Evolutionary conservation across 345 rosid genomes (phyloP).

Genomic region (Erucastrum elatum): DNA sequence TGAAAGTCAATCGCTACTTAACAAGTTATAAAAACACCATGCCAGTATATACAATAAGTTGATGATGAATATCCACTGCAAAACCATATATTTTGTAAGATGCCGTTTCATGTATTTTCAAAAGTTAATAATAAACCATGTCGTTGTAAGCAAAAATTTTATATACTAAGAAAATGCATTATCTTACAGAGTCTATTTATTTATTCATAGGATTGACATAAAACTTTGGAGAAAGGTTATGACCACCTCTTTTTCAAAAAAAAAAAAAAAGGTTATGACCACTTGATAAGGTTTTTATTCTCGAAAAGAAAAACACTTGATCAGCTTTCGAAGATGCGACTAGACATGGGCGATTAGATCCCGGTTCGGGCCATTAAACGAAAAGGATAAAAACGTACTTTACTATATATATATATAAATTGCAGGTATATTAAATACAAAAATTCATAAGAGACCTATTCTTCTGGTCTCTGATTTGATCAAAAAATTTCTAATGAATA

Average conservation of each 20-base stretch:
- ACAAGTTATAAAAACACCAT: slow-evolving; percentile 8
- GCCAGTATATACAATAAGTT: slow-evolving; percentile 9
- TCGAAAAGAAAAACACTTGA: background rate
- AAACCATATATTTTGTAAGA: slow-evolving; percentile 9
- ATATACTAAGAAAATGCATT: background rate
- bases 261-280: background rate
- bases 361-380: slow-evolving; percentile 3
- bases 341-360: slow-evolving; percentile 12
- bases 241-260: too few species aligned
- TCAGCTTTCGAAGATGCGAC: slow-evolving; percentile 11
- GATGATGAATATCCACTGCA: slow-evolving; percentile 28
- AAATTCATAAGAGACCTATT: background rate
- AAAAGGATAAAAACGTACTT: background rate
- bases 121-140: background rate
- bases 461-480: slow-evolving; percentile 18
- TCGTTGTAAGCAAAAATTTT: background rate
- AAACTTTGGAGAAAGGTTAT: too few species aligned
- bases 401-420: slow-evolving; percentile 1
- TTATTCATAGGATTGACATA: too few species aligned
- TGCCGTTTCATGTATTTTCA: slow-evolving; percentile 20
- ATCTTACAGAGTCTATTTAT: background rate
- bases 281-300: too few species aligned
- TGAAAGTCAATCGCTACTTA: slow-evolving; percentile 25
- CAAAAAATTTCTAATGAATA: background rate
- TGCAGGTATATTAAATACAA: background rate